These are phyloP conservation scores for Sisymbrium irio DNA, from an alignment of 345 rosid genomes.

Conservation along the genomic window DNA sequence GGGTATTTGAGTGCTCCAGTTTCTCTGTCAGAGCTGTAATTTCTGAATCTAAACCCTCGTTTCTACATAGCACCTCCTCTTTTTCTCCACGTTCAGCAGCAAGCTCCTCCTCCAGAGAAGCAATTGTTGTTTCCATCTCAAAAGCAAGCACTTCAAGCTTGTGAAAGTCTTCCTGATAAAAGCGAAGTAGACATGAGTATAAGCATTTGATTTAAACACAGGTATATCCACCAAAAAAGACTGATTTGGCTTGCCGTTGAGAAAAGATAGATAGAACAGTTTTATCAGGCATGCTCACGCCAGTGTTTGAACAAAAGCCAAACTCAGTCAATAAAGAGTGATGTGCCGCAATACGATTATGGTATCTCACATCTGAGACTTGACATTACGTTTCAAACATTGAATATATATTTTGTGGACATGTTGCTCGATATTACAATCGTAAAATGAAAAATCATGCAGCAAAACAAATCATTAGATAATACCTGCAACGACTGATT, in stretches of 20 bases:
- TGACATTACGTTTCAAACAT: not conserved
- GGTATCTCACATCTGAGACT: not conserved
- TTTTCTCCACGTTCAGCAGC: slow-evolving; percentile 53
- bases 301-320: slow-evolving; percentile 5
- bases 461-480: slow-evolving; percentile 4
- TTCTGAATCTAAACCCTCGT: slow-evolving; percentile 52
- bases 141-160: slow-evolving; percentile 80
- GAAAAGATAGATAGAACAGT: slow-evolving; percentile 3
- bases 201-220: not conserved
- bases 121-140: slow-evolving; percentile 92
- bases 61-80: slow-evolving; percentile 50
- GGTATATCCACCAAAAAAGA: slow-evolving; percentile 10
- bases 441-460: not conserved
- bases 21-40: slow-evolving; percentile 49
- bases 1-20: slow-evolving; percentile 45
- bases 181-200: slow-evolving; percentile 13
- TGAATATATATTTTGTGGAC: not conserved
- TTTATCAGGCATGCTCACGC: slow-evolving; percentile 9
- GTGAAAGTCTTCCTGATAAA: slow-evolving; percentile 67
- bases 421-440: not conserved
- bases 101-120: slow-evolving; percentile 75
- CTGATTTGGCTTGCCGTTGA: not conserved
- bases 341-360: not conserved
- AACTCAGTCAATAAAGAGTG: not conserved
- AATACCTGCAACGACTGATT: slow-evolving; percentile 40